phyloP scores from a whole-genome alignment of 176 grass and related monocot genomes.

The Musa itinerans region DNA sequence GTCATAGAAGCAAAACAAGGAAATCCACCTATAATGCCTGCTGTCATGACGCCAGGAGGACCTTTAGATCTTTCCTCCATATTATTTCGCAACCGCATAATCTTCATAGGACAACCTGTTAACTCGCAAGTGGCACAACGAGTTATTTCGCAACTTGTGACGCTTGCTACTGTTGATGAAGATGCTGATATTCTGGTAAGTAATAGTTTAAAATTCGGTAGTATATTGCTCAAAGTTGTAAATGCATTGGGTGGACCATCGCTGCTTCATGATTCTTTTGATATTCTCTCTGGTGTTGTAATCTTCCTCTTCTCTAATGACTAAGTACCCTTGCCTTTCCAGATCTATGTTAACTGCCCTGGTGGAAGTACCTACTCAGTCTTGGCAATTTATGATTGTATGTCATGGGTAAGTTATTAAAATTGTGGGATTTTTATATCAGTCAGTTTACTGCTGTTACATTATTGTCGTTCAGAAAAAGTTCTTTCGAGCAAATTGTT shows the following conservation, averaged over 20 bases:
- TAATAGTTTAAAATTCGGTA: neutral
- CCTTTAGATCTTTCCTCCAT: constrained; percentile 66
- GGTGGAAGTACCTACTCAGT: constrained; percentile 88
- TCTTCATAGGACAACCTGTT: constrained; percentile 86
- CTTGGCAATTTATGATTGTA: constrained; percentile 93
- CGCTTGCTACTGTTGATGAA: constrained; percentile 75
- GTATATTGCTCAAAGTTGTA: neutral
- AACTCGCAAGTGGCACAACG: constrained; percentile 87
- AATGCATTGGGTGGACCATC: no score
- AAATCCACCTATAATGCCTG: constrained; percentile 89
- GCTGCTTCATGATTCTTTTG: neutral
- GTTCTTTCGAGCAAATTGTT: no score
- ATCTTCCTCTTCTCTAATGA: constrained; percentile 18
- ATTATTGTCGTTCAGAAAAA: no score
- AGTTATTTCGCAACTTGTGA: constrained; percentile 89
- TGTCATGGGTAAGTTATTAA: constrained; percentile 64
- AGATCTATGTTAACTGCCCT: constrained; percentile 87
- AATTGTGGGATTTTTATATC: neutral
- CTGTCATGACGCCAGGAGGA: constrained; percentile 57
- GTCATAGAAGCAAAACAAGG: constrained; percentile 45
- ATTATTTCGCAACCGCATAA: constrained; percentile 71
- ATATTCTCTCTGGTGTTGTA: neutral
- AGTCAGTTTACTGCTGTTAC: no score
- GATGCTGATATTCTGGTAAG: constrained; percentile 76
- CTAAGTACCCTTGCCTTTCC: constrained; percentile 21